Evolutionary conservation across 371 early-diverging fungal species (phyloP).

Genomic region (Mucor circinelloides): DNA sequence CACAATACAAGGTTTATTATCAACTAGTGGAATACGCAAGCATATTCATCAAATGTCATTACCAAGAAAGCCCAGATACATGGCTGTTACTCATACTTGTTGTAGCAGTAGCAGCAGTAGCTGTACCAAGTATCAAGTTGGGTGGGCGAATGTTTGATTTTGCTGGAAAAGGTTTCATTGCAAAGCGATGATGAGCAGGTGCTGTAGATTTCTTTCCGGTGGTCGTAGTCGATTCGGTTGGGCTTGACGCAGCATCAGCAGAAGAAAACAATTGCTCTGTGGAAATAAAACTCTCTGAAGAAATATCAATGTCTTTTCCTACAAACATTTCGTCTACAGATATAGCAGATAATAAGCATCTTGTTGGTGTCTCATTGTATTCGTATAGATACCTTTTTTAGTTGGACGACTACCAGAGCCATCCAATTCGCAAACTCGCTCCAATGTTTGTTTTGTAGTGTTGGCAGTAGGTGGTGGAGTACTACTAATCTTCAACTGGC

Average conservation of each 20-base stretch:
- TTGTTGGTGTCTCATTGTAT: not conserved
- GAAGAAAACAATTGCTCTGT: slow-evolving; percentile 17
- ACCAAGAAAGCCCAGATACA: slow-evolving; percentile 1
- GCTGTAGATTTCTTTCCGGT: not conserved
- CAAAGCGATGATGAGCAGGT: not conserved
- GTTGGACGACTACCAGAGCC: not conserved
- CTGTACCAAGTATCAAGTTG: not conserved
- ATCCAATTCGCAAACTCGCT: not conserved
- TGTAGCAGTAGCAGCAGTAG: not conserved
- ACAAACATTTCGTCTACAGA: slow-evolving; percentile 24
- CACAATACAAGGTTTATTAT: no score
- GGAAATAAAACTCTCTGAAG: slow-evolving; percentile 20
- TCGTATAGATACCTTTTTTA: not conserved
- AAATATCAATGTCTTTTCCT: slow-evolving; percentile 20
- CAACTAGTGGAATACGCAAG: not conserved
- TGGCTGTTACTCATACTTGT: not conserved
- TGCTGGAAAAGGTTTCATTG: not conserved
- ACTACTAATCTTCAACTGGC: slow-evolving; percentile 7
- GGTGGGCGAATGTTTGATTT: not conserved
- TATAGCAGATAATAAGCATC: not conserved
- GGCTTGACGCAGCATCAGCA: not conserved
- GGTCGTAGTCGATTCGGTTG: not conserved
- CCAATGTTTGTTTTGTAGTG: not conserved
- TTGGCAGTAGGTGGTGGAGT: no score
- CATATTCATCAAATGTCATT: not conserved